Evolutionary conservation across 148 eudicot genomes (phyloP), one percentile per base, ranked within the genome.

Genomic region (Cornus suecica): DNA sequence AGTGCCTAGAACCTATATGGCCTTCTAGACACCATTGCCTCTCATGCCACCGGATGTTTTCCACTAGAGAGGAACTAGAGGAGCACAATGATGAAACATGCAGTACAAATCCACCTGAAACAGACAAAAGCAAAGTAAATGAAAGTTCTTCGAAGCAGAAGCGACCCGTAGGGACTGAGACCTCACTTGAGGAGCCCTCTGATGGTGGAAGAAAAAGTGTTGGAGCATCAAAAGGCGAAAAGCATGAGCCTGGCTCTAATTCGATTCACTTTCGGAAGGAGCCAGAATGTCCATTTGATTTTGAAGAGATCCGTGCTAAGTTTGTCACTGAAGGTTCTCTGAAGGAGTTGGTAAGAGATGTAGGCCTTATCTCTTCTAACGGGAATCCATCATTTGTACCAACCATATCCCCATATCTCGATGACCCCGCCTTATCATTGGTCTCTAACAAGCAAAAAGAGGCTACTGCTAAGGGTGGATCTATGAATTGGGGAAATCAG

Each of bases 1-100:
- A 81, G 31, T 88, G 90, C 79, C 74, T 88, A 54, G 90, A 88
- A 70, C 80, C 75, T 48, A 63, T 88, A n/a, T 82, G 85, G 85
- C 69, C 80, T 67, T 85, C 81, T 62, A 80, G 77, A 71, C 79
- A 68, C 56, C 90, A 88, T 69, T 88, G 90, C 77, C 24, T 70
- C 4, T 65, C 76, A 14, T 88, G 90, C 79, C 90, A 88, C 58
- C 72, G 63, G 61, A 81, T 79, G 26, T 80, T 73, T 76, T 37
- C 70, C 58, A 75, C 75, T 30, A 15, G 26, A 22, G 84, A 81
- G 78, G 85, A 83, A 41, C 68, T 77, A 25, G 79, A 70, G 29
- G 65, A 34, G 41, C 90, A 87, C 74, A 42, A 45, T 20, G 72
- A 72, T 72, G 84, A 79, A 72, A 79, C 30, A 25, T 82, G 90